Percentiles rank a stretch among this genome's conserved stretches.
These are phyloP conservation scores for Flaveria bidentis DNA, from an alignment of 129 eudicot genomes.

Conservation along the genomic window DNA sequence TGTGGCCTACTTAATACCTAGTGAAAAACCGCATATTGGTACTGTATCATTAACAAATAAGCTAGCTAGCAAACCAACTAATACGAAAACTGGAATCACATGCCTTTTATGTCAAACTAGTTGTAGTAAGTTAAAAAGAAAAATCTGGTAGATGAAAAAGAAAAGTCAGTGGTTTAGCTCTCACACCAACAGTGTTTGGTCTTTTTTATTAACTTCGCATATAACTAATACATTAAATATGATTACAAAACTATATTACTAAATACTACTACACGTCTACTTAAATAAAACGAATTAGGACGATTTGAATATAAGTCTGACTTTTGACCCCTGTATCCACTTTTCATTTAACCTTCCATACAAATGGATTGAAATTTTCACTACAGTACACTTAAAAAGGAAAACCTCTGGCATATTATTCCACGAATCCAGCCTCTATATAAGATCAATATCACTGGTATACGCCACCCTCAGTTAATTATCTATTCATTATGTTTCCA, in stretches of 20 bases:
- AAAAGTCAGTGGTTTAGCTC: too few relatives aligned
- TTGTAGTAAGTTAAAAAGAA: neutral
- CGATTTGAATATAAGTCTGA: neutral
- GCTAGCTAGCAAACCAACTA: conserved; percentile 15
- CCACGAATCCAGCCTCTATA: too few relatives aligned
- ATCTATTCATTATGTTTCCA: neutral
- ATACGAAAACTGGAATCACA: neutral
- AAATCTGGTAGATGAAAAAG: neutral
- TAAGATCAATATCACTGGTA: neutral
- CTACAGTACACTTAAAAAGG: neutral
- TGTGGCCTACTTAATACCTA: conserved; percentile 74
- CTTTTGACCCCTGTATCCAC: neutral
- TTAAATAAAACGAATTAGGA: neutral
- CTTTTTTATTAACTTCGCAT: neutral
- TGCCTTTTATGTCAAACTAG: conserved; percentile 6
- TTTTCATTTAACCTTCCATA: neutral
- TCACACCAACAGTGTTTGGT: neutral
- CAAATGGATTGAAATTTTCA: neutral
- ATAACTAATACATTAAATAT: neutral
- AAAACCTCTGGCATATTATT: neutral
- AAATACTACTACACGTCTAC: neutral
- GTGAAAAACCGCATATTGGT: conserved; percentile 22
- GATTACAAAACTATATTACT: conserved; percentile 1
- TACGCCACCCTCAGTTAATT: neutral
- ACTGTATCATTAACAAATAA: neutral